phyloP scores from a whole-genome alignment of 805 yeast species.

The Saturnispora sekii region DNA sequence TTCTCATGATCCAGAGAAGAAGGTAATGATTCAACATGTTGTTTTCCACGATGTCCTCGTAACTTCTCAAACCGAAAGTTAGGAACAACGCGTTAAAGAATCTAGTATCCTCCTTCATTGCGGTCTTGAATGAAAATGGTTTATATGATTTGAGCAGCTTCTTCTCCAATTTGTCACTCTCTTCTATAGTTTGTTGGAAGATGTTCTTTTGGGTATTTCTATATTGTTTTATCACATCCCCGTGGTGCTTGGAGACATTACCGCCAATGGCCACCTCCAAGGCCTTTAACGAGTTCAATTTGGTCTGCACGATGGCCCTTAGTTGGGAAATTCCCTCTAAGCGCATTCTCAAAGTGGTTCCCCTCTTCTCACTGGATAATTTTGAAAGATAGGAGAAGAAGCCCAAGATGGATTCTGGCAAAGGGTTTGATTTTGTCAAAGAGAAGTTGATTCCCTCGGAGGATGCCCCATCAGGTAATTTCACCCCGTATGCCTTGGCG shows the following conservation, averaged over 20 bases:
- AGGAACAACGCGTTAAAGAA: conserved; percentile 38
- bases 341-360: conserved; percentile 41
- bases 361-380: conserved; percentile 35
- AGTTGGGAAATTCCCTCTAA: conserved; percentile 54
- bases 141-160: conserved; percentile 34
- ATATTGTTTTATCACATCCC: conserved; percentile 35
- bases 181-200: conserved; percentile 36
- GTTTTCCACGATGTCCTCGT: conserved; percentile 40
- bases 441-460: conserved; percentile 32
- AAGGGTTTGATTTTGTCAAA: conserved; percentile 16
- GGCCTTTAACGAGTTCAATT: conserved; percentile 32
- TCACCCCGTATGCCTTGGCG: conserved; percentile 30
- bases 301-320: conserved; percentile 41
- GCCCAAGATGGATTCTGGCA: conserved; percentile 36
- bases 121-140: conserved; percentile 47
- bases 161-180: conserved; percentile 37
- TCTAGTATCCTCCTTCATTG: conserved; percentile 30
- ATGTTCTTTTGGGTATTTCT: conserved; percentile 39
- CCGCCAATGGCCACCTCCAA: conserved; percentile 20
- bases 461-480: conserved; percentile 31
- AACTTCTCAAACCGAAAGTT: conserved; percentile 46
- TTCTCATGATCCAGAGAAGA: conserved; percentile 54
- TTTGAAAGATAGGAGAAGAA: conserved; percentile 48
- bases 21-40: conserved; percentile 49
- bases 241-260: conserved; percentile 16